Base-by-base conservation (phyloP, 164 flowering plant species). In the Magnolia changhungtana region DNA sequence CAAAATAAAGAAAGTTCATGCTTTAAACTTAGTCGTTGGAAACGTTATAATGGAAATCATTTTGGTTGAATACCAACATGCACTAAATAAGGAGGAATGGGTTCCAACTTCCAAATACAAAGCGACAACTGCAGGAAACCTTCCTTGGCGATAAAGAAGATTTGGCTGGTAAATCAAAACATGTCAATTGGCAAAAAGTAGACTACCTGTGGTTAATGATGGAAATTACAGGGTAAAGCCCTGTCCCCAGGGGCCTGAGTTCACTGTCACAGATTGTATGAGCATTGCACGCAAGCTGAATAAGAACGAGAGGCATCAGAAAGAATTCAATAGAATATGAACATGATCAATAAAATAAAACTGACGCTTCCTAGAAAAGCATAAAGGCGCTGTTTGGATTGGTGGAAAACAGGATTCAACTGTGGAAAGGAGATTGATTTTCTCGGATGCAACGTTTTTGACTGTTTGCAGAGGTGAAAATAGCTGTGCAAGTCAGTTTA, bases 251-350 rank as follows among this genome's bases (percentile, higher is more conserved):
- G 8, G 99, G 99, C 79, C 91, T 91, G 69, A 96, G 84, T 78
- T 96, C 99, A 84, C 88, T 80, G 81, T 94, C 98, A 84, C 98
- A 94, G 74, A 96, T 93, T 75, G 94, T 90, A 86, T 96, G 99
- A 59, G 98, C 99, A 88, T 96, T 96, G 87, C 98, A 94, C 27
- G 98, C 89, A 74, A 96, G 86, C 99, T 96, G 92, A 86, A 85
- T 9, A 37, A 51, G 10, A 75, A 13, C 50, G 51, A 11, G 23
- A 71, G 18, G 66, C 49, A 49, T 69, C 72, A 63, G 61, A 64
- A 65, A 67, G 68, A 23, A 27, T 72, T 29, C 64, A 74, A 37
- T 27, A 37, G 21, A 67, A 65, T 24, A 70, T 6, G 13, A 24
- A 52, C 9, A 55, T 69, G 27, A 20, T 66, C 7, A 75, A 50